Conservation (phyloP, 768 basidiomycete species). For the Hirschioporus abietinus region DNA sequence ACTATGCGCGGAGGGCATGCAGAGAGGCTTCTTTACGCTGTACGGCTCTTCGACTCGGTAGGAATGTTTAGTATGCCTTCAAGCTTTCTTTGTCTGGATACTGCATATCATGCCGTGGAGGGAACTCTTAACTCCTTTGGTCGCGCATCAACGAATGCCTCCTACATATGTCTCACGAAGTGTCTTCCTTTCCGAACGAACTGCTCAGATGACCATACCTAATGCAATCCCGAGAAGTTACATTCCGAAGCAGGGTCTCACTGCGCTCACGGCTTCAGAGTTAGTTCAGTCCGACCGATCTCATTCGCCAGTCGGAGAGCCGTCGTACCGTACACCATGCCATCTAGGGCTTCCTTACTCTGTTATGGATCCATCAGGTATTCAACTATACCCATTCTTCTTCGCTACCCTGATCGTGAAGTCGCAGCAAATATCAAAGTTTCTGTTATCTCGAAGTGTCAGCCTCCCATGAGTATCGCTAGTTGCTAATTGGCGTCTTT, state of each 20-base stretch:
- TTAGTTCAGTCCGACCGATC: background rate
- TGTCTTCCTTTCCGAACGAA: background rate
- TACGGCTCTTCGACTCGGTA: background rate
- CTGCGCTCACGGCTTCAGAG: background rate
- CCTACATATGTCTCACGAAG: background rate
- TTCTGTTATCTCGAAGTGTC: background rate
- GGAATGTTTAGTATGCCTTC: background rate
- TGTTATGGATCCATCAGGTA: background rate
- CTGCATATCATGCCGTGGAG: background rate
- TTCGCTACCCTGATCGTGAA: background rate
- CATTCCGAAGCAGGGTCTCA: background rate
- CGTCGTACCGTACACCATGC: background rate
- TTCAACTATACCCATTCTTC: background rate
- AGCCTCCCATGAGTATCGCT: background rate
- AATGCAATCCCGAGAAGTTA: background rate
- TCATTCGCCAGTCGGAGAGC: background rate
- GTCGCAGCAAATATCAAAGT: background rate
- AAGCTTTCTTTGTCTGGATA: background rate
- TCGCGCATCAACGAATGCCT: background rate
- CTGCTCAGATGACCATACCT: background rate
- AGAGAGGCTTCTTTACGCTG: background rate
- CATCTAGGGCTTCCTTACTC: background rate
- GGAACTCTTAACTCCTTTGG: background rate
- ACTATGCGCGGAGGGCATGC: background rate
- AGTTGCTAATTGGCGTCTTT: background rate